phyloP scores from a whole-genome alignment of 345 rosid genomes.

The Dovyalis caffra region DNA sequence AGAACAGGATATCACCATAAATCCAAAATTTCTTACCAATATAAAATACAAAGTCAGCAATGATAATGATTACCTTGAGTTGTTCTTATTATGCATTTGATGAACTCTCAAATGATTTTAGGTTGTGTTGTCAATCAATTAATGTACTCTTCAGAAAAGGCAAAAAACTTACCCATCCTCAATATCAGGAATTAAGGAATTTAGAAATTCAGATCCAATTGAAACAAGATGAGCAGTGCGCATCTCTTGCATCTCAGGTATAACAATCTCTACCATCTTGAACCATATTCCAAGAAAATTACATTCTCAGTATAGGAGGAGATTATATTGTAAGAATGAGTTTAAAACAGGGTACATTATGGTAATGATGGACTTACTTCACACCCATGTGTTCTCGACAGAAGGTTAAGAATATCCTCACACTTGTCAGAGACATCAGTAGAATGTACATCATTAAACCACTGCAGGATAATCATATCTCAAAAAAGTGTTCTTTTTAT shows the following conservation, averaged over 20 bases:
- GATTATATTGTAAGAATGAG: no score
- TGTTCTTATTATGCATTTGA: neutral
- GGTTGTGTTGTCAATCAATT: neutral
- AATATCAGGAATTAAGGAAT: constrained; percentile 50
- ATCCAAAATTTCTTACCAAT: constrained; percentile 5
- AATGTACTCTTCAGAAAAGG: neutral
- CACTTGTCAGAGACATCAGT: constrained; percentile 72
- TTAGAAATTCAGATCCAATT: constrained; percentile 54
- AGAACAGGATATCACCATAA: constrained; percentile 11
- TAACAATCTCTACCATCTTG: constrained; percentile 69
- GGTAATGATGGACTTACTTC: constrained; percentile 46
- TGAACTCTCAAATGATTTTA: neutral
- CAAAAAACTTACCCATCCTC: constrained; percentile 61
- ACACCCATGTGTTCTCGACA: constrained; percentile 65
- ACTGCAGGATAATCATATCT: constrained; percentile 45
- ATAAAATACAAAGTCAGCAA: neutral
- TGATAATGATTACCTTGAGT: neutral
- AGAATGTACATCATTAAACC: constrained; percentile 85
- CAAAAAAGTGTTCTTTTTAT: neutral
- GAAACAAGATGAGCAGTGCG: constrained; percentile 72
- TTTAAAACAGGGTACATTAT: no score
- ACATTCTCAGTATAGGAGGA: neutral
- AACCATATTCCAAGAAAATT: constrained; percentile 14
- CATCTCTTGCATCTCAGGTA: constrained; percentile 87
- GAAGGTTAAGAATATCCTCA: constrained; percentile 60